Percentiles rank a stretch among this genome's conserved stretches.
Evolutionary conservation across 2,329 filamentous ascomycete species (phyloP).

Genomic region (Colletotrichum sp.): DNA sequence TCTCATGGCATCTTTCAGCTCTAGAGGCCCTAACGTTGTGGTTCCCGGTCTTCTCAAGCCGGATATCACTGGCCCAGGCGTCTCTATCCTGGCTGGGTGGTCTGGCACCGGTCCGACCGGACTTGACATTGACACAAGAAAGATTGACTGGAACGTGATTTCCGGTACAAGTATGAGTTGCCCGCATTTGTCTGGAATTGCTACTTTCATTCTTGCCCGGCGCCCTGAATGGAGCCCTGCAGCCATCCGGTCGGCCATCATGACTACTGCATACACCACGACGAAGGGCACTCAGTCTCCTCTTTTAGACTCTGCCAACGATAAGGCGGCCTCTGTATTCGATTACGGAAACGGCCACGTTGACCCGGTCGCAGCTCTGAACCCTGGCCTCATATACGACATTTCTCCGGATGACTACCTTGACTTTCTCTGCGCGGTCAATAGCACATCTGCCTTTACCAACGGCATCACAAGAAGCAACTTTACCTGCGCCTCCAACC

Average conservation of each 20-base stretch:
- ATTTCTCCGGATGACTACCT: conserved; percentile 26
- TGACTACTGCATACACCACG: conserved; percentile 10
- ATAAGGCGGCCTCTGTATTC: not conserved
- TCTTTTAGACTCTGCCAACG: not conserved
- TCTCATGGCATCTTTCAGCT: conserved; percentile 18
- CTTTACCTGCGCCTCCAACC: not conserved
- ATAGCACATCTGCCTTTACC: conserved; percentile 19
- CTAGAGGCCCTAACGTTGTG: conserved; percentile 6
- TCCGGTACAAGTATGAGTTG: conserved; percentile 22
- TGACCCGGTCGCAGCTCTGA: conserved; percentile 26
- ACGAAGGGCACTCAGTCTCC: not conserved
- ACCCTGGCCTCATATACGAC: conserved; percentile 24
- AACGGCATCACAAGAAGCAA: not conserved
- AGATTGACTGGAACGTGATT: conserved; percentile 10
- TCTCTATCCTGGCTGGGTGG: conserved; percentile 19
- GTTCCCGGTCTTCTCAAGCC: conserved; percentile 14
- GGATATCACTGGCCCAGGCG: conserved; percentile 19
- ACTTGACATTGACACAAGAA: not conserved
- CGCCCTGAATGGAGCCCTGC: conserved; percentile 16
- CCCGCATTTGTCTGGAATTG: conserved; percentile 20
- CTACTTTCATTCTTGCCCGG: conserved; percentile 14
- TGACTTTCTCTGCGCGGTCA: conserved; percentile 27
- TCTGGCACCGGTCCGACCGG: not conserved
- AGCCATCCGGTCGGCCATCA: conserved; percentile 14
- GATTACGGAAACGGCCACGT: conserved; percentile 18